These are phyloP conservation scores for Chytriomyces hyalinus DNA, from an alignment of 192 early-diverging fungal genomes.

Conservation along the genomic window DNA sequence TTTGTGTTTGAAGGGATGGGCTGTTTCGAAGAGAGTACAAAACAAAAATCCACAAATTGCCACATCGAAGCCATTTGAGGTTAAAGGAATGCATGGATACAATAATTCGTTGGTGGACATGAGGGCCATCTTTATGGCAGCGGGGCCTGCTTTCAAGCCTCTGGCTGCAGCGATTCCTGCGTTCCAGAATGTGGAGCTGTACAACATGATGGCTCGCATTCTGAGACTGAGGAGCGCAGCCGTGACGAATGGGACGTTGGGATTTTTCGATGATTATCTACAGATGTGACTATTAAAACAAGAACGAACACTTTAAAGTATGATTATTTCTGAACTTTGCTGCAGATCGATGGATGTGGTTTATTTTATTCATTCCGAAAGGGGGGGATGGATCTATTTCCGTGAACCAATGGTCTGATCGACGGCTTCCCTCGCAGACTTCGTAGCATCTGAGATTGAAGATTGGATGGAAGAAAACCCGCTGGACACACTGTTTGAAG, in stretches of 20 bases:
- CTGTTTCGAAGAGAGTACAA: not conserved
- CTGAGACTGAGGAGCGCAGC: not conserved
- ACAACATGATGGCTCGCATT: constrained; percentile 4
- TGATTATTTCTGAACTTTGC: too few relatives aligned
- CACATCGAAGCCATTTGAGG: constrained; percentile 3
- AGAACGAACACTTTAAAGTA: too few relatives aligned
- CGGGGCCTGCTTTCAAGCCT: constrained; percentile 70
- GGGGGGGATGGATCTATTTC: too few relatives aligned
- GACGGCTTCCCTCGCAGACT: not conserved
- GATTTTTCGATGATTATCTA: not conserved
- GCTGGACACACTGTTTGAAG: not conserved
- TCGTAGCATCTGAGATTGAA: not conserved
- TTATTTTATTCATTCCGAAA: too few relatives aligned
- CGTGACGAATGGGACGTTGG: not conserved
- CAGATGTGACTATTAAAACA: too few relatives aligned
- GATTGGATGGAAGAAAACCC: not conserved
- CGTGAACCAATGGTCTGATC: not conserved
- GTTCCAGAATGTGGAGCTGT: constrained; percentile 27
- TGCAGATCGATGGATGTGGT: too few relatives aligned
- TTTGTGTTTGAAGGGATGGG: not conserved
- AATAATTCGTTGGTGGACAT: constrained; percentile 77
- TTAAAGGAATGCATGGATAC: constrained; percentile 79
- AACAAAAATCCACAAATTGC: not conserved
- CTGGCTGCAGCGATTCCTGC: not conserved
- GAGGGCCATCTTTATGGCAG: constrained; percentile 87